Base-by-base conservation (phyloP, 345 rosid species). In the Durio zibethinus region DNA sequence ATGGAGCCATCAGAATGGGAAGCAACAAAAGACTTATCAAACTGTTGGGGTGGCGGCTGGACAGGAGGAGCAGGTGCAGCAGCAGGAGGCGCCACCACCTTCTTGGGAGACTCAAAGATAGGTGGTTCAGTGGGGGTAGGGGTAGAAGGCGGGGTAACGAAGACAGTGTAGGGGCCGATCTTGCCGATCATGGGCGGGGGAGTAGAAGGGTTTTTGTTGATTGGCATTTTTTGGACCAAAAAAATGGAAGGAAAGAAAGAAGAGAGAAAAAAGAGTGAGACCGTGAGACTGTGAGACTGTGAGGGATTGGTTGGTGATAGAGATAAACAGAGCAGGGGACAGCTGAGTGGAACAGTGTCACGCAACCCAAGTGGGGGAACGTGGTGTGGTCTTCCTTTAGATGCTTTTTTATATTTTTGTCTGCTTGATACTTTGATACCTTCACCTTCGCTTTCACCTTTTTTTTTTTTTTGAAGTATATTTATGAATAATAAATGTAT, bases 151-250 rank as follows among this genome's bases (percentile, higher is more conserved):
- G 98, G 99, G 72, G 99, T 97, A 84, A 91, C 86, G 83, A 97
- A 97, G 78, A 97, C 97, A 27, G 99, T 97, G 89, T 94, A 97
- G 12, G 99, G 99, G 0, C 99, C 99, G 75, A 97, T 93, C 88
- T 97, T 97, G 21, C 98, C 98, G 84, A 94, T 97, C 73, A 85
- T 80, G 15, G 99, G 99, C 6, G 97, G 93, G 6, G 98, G 97
- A 20, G 87, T 88, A 40, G 91, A 82, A 12, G 92, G 82, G 80
- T 84, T 93, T 66, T 52, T 90, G 87, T 82, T 91, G 90, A 90
- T 86, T 56, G 99, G 90, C 99, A 97, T 97, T 84, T 67, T 80
- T 1, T 0, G 8, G 5, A 9, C 33, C 11, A 27, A 29, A 12
- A 75, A 21, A 33, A 31, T 12, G 33, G 16, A 64, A 33, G 52